Evolutionary conservation across 768 basidiomycete genomes (phyloP).

Genomic region (Xerocomellus chrysenteron): DNA sequence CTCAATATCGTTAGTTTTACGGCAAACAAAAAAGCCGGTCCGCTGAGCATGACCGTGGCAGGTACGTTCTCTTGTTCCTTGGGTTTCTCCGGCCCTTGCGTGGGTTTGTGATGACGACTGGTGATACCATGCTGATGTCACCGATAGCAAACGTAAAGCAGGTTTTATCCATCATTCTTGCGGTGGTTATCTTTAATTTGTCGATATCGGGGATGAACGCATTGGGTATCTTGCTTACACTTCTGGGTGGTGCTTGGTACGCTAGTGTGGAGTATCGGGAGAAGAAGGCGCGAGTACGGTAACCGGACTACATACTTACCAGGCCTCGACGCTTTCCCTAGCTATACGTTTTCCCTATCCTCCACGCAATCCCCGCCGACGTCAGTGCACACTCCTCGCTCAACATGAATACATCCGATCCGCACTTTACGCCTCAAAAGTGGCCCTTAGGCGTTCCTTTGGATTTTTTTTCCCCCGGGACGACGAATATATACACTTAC

Average conservation of each 20-base stretch:
- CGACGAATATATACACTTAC: neutral
- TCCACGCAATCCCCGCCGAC: neutral
- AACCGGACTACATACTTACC: neutral
- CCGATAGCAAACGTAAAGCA: conserved; percentile 86
- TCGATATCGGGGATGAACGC: conserved; percentile 78
- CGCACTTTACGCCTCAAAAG: neutral
- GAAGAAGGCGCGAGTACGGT: conserved; percentile 32
- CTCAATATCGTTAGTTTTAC: conserved; percentile 94
- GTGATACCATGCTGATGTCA: conserved; percentile 5
- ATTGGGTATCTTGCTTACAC: conserved; percentile 79
- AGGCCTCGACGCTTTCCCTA: neutral
- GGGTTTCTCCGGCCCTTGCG: neutral
- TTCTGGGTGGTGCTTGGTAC: conserved; percentile 84
- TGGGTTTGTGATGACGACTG: neutral
- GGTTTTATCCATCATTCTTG: conserved; percentile 83
- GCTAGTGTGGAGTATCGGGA: conserved; percentile 64
- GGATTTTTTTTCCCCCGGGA: neutral
- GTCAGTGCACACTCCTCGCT: neutral
- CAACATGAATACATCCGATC: neutral
- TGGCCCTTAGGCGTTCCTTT: neutral
- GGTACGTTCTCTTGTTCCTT: conserved; percentile 43
- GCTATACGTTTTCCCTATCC: neutral
- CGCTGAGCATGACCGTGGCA: conserved; percentile 89
- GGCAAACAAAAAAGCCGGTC: conserved; percentile 90
- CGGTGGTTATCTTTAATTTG: conserved; percentile 81